A percentile compares a stretch with the other conserved stretches of the same genome.
These are phyloP conservation scores for Arachis monticola DNA, from an alignment of 331 rosid genomes.

Conservation along the genomic window DNA sequence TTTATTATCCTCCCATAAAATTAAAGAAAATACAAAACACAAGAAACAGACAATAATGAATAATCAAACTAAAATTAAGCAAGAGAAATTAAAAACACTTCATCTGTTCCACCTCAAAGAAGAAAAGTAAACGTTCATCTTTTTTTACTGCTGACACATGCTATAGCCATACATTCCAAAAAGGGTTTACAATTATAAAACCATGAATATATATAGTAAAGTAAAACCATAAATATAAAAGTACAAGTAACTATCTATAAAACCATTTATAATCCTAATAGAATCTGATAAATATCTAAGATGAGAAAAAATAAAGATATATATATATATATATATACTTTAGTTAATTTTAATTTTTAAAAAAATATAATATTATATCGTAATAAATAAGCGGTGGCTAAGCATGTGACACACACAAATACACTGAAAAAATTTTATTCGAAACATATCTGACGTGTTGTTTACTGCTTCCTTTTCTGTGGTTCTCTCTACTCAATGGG, in stretches of 20 bases:
- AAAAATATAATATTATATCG: conserved; percentile 26
- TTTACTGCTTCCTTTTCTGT: conserved; percentile 34
- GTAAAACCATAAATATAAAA: conserved; percentile 35
- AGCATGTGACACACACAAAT: conserved; percentile 48
- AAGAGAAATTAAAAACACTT: background rate
- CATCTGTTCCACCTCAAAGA: conserved; percentile 15
- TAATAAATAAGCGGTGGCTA: conserved; percentile 41
- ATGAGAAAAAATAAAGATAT: too few species aligned
- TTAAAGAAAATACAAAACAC: too few species aligned
- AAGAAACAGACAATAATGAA: background rate
- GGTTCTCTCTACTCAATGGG: conserved; percentile 18
- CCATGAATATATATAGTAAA: background rate
- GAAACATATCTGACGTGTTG: conserved; percentile 54
- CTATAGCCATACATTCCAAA: background rate
- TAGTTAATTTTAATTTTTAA: too few species aligned
- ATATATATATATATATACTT: too few species aligned
- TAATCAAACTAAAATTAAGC: background rate
- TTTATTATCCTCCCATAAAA: too few species aligned
- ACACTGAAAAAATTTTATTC: conserved; percentile 15
- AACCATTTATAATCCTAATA: too few species aligned
- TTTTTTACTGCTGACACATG: conserved; percentile 23
- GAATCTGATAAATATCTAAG: too few species aligned
- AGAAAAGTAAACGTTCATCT: conserved; percentile 24
- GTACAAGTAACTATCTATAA: conserved; percentile 39
- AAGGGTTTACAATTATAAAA: background rate